Percentiles rank a stretch among this genome's conserved stretches.
Conservation (phyloP, 805 yeast species). For the Torulaspora gathmanii region DNA sequence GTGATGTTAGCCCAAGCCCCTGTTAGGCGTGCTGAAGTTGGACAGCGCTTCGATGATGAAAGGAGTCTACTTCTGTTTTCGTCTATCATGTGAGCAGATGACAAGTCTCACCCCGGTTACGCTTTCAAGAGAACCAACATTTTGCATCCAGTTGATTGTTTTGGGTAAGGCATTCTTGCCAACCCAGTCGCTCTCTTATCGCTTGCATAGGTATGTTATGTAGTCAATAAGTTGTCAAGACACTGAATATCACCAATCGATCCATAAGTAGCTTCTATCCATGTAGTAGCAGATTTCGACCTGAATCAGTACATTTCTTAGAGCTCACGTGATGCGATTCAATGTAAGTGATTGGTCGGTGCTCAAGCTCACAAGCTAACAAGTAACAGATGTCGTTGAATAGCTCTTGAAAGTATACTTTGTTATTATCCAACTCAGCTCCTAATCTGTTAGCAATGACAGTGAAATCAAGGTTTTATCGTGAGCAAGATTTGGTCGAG, state of each 20-base stretch:
- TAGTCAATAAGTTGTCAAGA: not conserved
- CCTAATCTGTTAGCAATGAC: not conserved
- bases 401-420: not conserved
- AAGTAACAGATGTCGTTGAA: not conserved
- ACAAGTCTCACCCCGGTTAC: not conserved
- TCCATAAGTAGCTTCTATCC: not conserved
- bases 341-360: not conserved
- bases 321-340: not conserved
- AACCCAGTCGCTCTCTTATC: not conserved
- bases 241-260: no score
- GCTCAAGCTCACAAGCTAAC: not conserved
- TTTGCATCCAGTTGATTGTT: not conserved
- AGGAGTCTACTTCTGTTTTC: conserved; percentile 20
- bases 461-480: conserved; percentile 21
- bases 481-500: conserved; percentile 24
- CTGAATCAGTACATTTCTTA: not conserved
- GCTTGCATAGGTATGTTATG: not conserved
- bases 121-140: not conserved
- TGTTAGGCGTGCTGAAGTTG: not conserved
- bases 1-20: conserved; percentile 5
- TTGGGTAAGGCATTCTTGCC: not conserved
- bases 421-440: not conserved
- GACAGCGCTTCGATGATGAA: conserved; percentile 12
- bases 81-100: conserved; percentile 18
- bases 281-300: not conserved